phyloP scores from a whole-genome alignment of 2,329 filamentous ascomycete genomes.

The Plenodomus tracheiphilus region DNA sequence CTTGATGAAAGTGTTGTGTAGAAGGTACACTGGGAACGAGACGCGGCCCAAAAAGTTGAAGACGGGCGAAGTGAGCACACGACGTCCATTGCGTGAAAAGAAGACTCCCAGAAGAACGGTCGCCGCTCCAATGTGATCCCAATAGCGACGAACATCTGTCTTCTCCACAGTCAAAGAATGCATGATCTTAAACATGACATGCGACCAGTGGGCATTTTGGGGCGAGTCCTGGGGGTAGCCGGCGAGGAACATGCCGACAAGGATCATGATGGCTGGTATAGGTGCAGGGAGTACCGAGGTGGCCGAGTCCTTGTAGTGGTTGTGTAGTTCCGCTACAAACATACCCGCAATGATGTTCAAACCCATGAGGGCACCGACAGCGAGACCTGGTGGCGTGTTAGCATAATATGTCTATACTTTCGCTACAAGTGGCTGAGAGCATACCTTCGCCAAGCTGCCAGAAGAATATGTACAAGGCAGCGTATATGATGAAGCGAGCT shows the following conservation, averaged over 20 bases:
- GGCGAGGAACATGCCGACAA: constrained; percentile 60
- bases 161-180: constrained; percentile 51
- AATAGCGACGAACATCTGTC: constrained; percentile 55
- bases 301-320: constrained; percentile 54
- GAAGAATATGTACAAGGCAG: constrained; percentile 45
- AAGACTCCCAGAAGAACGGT: constrained; percentile 57
- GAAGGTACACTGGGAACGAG: constrained; percentile 66
- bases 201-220: constrained; percentile 60
- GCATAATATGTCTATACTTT: constrained; percentile 3
- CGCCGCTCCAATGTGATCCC: constrained; percentile 54
- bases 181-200: constrained; percentile 50
- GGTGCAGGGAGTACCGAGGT: constrained; percentile 54
- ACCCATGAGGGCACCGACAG: constrained; percentile 43
- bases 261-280: constrained; percentile 55
- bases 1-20: constrained; percentile 65
- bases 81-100: constrained; percentile 57
- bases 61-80: constrained; percentile 57
- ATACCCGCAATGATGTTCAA: constrained; percentile 66
- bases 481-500: constrained; percentile 41
- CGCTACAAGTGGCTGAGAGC: neutral
- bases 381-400: constrained; percentile 33
- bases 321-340: constrained; percentile 63
- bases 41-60: constrained; percentile 66
- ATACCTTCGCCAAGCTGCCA: constrained; percentile 45
- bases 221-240: constrained; percentile 63